phyloP scores from a whole-genome alignment of 371 early-diverging fungal species.

The Mortierella sp. region DNA sequence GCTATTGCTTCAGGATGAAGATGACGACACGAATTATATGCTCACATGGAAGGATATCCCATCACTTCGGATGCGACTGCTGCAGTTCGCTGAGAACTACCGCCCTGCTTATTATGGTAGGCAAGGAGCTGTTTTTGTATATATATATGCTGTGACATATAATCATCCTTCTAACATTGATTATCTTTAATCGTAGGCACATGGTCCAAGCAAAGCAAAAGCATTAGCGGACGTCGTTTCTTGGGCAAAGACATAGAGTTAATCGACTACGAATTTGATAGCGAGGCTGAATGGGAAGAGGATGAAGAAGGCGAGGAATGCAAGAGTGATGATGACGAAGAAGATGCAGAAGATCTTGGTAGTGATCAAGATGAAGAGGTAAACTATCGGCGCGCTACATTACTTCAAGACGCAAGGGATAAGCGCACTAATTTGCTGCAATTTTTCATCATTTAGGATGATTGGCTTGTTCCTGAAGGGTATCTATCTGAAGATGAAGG shows the following conservation, averaged over 20 bases:
- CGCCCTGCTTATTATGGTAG: constrained; percentile 86
- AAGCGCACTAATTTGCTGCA: neutral
- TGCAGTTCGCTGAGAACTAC: constrained; percentile 80
- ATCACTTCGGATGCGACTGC: constrained; percentile 71
- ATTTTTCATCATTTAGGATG: constrained; percentile 51
- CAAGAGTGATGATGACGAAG: constrained; percentile 83
- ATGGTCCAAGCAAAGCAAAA: constrained; percentile 75
- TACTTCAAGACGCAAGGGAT: neutral
- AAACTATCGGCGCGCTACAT: constrained; percentile 1
- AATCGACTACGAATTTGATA: constrained; percentile 88
- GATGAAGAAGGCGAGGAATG: constrained; percentile 93
- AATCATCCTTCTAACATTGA: neutral
- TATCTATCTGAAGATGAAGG: constrained; percentile 88
- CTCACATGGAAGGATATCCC: constrained; percentile 57
- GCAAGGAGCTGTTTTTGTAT: neutral
- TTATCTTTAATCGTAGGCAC: constrained; percentile 66
- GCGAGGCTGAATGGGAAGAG: constrained; percentile 93
- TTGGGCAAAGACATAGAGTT: constrained; percentile 71
- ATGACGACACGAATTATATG: constrained; percentile 32
- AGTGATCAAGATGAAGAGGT: constrained; percentile 72
- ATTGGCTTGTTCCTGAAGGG: constrained; percentile 82
- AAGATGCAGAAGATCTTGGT: constrained; percentile 61
- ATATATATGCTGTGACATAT: neutral
- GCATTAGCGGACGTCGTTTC: constrained; percentile 69
- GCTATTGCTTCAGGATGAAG: constrained; percentile 36